phyloP scores from a whole-genome alignment of 2,329 filamentous ascomycete genomes.

The Scedosporium apiospermum region DNA sequence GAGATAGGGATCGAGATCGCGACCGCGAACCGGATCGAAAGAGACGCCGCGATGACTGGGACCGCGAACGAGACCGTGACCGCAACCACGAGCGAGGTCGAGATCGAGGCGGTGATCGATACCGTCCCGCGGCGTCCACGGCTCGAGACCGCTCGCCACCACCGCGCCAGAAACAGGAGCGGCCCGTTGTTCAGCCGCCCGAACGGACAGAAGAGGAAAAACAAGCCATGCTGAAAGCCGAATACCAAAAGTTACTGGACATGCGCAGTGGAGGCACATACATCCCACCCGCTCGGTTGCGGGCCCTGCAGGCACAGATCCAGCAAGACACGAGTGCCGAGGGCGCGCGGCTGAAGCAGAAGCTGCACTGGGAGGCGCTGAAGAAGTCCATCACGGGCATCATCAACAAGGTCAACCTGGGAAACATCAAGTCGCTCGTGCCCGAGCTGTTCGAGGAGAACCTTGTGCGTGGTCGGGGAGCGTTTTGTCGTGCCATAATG shows the following conservation, averaged over 20 bases:
- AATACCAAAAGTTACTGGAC: constrained; percentile 84
- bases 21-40: constrained; percentile 15
- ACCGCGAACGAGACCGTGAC: neutral
- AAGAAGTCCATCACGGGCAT: constrained; percentile 98
- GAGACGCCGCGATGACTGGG: constrained; percentile 4
- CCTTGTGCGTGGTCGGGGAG: constrained; percentile 75
- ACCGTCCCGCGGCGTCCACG: constrained; percentile 30
- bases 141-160: constrained; percentile 21
- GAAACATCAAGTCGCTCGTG: constrained; percentile 96
- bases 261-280: constrained; percentile 95
- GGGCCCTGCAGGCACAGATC: constrained; percentile 90
- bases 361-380: constrained; percentile 70
- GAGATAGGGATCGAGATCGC: constrained; percentile 13
- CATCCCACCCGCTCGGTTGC: constrained; percentile 82
- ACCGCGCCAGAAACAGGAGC: constrained; percentile 12
- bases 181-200: constrained; percentile 16
- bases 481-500: constrained; percentile 96
- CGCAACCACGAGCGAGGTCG: constrained; percentile 21
- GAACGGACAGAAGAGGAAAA: constrained; percentile 67
- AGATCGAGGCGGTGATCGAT: constrained; percentile 38
- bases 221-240: constrained; percentile 78
- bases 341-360: constrained; percentile 83
- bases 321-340: constrained; percentile 94
- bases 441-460: constrained; percentile 96
- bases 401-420: constrained; percentile 98